Evolutionary conservation across 805 yeast species (phyloP).

Genomic region (Starmerella powellii): DNA sequence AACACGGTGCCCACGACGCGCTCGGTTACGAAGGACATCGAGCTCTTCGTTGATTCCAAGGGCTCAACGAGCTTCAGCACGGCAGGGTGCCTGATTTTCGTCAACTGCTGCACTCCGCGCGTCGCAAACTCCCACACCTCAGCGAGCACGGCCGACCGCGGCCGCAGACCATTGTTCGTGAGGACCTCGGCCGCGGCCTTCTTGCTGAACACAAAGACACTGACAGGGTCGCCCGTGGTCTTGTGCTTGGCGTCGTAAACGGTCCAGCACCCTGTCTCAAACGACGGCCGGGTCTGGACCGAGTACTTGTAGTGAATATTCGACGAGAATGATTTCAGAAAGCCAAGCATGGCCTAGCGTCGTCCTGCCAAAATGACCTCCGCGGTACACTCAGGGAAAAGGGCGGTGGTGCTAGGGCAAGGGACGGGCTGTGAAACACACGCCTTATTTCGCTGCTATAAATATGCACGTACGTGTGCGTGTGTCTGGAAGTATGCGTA

Average conservation of each 20-base stretch:
- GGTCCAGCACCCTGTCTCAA: conserved; percentile 70
- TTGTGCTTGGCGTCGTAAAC: conserved; percentile 71
- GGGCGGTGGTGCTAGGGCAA: no score
- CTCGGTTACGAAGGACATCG: conserved; percentile 76
- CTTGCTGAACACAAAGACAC: conserved; percentile 82
- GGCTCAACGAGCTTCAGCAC: conserved; percentile 76
- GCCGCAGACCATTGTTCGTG: conserved; percentile 38
- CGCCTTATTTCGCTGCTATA: no score
- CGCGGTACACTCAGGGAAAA: no score
- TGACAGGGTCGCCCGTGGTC: conserved; percentile 37
- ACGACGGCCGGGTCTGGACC: conserved; percentile 57
- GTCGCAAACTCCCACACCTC: conserved; percentile 57
- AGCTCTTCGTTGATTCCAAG: conserved; percentile 68
- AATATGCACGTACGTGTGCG: no score
- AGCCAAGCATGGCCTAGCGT: conserved; percentile 19
- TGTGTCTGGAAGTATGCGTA: no score
- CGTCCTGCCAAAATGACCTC: no score
- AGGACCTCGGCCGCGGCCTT: conserved; percentile 52
- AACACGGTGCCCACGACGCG: conserved; percentile 47
- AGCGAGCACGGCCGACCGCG: conserved; percentile 38
- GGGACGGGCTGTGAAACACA: no score
- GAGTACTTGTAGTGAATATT: conserved; percentile 39
- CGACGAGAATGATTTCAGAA: conserved; percentile 23
- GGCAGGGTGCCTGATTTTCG: conserved; percentile 82
- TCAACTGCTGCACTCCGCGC: conserved; percentile 55